phyloP scores from a whole-genome alignment of 1,284 basidiomycete species.

The Ganoderma leucocontextum region DNA sequence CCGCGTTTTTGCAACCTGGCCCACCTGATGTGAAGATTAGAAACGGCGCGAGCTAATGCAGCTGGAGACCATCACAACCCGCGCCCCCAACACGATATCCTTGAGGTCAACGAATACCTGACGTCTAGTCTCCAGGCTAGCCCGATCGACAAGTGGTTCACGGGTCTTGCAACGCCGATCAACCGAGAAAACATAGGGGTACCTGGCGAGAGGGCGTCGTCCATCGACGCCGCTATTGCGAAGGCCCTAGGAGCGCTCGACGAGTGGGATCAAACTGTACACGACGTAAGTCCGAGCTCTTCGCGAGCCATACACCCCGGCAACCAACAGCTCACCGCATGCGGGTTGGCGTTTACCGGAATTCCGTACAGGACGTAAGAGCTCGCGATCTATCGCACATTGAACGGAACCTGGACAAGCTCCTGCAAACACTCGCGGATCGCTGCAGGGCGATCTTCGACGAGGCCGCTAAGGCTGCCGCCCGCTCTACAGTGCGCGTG shows the following conservation, averaged over 20 bases:
- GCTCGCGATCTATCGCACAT: conserved; percentile 61
- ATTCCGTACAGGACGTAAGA: conserved; percentile 50
- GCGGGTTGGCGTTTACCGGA: conserved; percentile 1
- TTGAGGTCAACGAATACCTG: conserved; percentile 84
- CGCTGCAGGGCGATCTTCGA: conserved; percentile 70
- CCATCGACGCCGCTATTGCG: conserved; percentile 27
- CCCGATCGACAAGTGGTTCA: conserved; percentile 81
- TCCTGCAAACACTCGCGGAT: conserved; percentile 67
- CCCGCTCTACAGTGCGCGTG: conserved; percentile 61
- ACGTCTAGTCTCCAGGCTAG: conserved; percentile 73
- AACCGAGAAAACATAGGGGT: conserved; percentile 62
- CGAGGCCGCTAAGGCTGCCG: conserved; percentile 67
- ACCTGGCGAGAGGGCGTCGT: conserved; percentile 30
- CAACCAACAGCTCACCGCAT: conserved; percentile 23
- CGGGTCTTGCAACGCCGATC: conserved; percentile 67
- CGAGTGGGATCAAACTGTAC: conserved; percentile 31
- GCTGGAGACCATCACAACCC: conserved; percentile 51
- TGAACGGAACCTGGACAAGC: conserved; percentile 74
- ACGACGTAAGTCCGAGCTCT: conserved; percentile 21
- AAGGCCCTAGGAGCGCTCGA: conserved; percentile 26
- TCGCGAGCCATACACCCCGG: neutral
- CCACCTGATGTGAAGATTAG: conserved; percentile 29
- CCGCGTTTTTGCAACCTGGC: neutral
- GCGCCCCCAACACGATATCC: conserved; percentile 71
- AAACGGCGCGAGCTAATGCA: conserved; percentile 40